These are phyloP conservation scores for Scleroderma bovista DNA, from an alignment of 768 basidiomycete genomes.

Conservation along the genomic window DNA sequence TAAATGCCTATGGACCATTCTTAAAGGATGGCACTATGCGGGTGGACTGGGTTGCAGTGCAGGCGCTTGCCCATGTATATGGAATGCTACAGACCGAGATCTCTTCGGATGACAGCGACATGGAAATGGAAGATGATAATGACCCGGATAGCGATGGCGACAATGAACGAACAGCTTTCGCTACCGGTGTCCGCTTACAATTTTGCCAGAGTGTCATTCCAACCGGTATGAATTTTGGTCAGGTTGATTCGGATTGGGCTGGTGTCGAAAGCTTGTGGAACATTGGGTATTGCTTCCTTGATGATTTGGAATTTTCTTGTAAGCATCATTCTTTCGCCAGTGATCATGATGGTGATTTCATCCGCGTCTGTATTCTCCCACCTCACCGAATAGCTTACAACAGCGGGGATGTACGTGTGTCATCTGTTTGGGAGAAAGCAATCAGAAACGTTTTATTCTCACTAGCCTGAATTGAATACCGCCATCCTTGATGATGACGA, in stretches of 20 bases:
- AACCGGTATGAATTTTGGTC: constrained; percentile 21
- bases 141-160: constrained; percentile 41
- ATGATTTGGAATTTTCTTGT: constrained; percentile 56
- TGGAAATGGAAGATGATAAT: constrained; percentile 25
- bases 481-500: constrained; percentile 40
- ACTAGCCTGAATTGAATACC: background rate
- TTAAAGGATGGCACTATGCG: constrained; percentile 33
- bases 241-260: constrained; percentile 7
- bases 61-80: constrained; percentile 49
- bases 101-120: constrained; percentile 12
- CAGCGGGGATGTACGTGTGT: constrained; percentile 12
- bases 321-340: constrained; percentile 16
- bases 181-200: constrained; percentile 27
- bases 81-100: constrained; percentile 43
- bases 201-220: constrained; percentile 44
- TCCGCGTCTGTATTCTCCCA: background rate
- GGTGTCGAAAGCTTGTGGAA: constrained; percentile 48
- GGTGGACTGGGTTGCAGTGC: constrained; percentile 54
- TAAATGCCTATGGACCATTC: constrained; percentile 51
- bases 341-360: background rate
- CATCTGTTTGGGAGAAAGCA: background rate
- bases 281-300: constrained; percentile 55
- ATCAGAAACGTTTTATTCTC: background rate
- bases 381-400: constrained; percentile 40
- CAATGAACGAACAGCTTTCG: background rate